A percentile compares a stretch with the other conserved stretches of the same genome.
Conservation (phyloP, 176 grass and related monocot species). For the Bolboschoenus planiculmis region DNA sequence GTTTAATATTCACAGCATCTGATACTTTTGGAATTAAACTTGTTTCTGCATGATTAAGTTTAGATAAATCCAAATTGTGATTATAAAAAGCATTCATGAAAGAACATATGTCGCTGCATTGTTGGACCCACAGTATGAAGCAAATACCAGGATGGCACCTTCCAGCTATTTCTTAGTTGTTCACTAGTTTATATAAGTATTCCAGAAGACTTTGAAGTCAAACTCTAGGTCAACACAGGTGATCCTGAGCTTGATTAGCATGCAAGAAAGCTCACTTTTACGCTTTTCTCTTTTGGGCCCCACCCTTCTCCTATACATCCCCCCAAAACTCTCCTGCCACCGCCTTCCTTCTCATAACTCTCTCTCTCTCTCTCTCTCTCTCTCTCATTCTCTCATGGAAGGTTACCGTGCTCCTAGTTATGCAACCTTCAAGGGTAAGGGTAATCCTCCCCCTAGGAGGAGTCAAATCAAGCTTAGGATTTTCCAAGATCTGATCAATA, state of each 20-base stretch:
- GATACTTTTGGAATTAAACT: too few relatives aligned
- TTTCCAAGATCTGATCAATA: slow-evolving; percentile 9
- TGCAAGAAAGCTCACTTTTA: slow-evolving; percentile 1
- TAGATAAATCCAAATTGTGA: too few relatives aligned
- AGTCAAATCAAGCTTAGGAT: slow-evolving; percentile 15
- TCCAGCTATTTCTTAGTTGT: neutral
- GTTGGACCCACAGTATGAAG: neutral
- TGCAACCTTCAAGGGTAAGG: neutral
- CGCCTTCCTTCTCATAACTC: neutral
- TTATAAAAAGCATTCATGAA: too few relatives aligned
- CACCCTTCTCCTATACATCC: neutral
- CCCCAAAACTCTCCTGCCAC: neutral
- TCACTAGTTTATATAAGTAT: neutral
- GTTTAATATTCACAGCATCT: too few relatives aligned
- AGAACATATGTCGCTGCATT: too few relatives aligned
- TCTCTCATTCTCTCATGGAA: slow-evolving; percentile 7
- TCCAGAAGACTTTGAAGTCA: neutral
- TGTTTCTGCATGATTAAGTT: too few relatives aligned
- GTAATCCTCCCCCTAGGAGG: neutral
- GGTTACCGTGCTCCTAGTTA: neutral
- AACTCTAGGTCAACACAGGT: neutral
- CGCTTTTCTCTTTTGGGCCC: neutral
- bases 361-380: neutral
- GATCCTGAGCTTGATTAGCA: neutral
- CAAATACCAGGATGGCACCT: neutral